phyloP scores from a whole-genome alignment of 345 rosid genomes.

The Euphorbia pulcherrima region DNA sequence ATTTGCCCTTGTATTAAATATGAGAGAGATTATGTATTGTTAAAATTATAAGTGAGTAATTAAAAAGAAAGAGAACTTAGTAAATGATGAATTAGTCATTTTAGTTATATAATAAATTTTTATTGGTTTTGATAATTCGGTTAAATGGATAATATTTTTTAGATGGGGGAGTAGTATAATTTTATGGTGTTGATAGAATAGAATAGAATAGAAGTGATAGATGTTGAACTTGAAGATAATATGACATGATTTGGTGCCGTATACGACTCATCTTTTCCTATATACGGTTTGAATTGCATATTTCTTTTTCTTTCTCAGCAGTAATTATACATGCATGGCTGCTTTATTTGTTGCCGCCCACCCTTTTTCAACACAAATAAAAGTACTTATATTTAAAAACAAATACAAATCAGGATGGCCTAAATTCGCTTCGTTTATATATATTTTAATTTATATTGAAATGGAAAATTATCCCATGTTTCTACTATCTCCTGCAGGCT shows the following conservation, averaged over 20 bases:
- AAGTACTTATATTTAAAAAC: neutral
- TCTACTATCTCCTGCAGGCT: conserved; percentile 8
- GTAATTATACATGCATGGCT: neutral
- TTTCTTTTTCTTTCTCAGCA: neutral
- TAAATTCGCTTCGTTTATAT: neutral
- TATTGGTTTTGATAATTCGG: too few relatives aligned
- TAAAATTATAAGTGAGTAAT: too few relatives aligned
- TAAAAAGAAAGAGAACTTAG: too few relatives aligned
- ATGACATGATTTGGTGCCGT: conserved; percentile 24
- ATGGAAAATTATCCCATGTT: conserved; percentile 26
- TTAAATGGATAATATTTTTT: too few relatives aligned
- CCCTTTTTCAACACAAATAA: conserved; percentile 12
- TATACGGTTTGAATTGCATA: neutral
- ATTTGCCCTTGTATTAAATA: too few relatives aligned
- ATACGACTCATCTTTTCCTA: conserved; percentile 18
- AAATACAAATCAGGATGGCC: neutral
- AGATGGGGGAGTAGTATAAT: too few relatives aligned
- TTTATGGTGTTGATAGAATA: too few relatives aligned
- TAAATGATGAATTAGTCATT: too few relatives aligned
- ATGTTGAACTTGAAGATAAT: neutral
- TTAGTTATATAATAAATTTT: too few relatives aligned
- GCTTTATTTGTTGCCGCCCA: conserved; percentile 28
- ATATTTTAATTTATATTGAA: neutral
- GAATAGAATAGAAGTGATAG: too few relatives aligned
- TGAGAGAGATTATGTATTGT: too few relatives aligned